Conservation (phyloP, 1,284 basidiomycete species). For the Sporisorium scitamineum region DNA sequence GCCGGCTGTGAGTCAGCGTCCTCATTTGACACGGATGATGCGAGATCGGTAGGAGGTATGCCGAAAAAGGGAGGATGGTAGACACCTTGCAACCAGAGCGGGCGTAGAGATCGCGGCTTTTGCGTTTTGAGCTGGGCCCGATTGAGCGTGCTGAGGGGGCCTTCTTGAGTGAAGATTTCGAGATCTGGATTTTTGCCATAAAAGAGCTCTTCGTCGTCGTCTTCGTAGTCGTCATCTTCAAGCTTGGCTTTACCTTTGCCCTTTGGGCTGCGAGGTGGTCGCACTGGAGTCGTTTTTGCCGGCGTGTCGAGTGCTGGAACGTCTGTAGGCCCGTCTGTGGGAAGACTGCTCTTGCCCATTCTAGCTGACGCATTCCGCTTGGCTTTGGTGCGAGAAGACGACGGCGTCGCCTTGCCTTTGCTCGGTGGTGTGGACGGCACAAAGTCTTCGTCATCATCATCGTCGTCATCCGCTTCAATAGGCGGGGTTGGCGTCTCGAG, state of each 20-base stretch:
- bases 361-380: not conserved
- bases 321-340: not conserved
- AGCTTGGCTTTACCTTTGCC: slow-evolving; percentile 19
- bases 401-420: not conserved
- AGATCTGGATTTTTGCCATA: slow-evolving; percentile 21
- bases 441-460: not conserved
- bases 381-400: not conserved
- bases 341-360: not conserved
- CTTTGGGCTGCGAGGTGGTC: slow-evolving; percentile 1
- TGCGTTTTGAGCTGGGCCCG: slow-evolving; percentile 18
- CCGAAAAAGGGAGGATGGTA: slow-evolving; percentile 31
- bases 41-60: slow-evolving; percentile 7
- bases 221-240: slow-evolving; percentile 10
- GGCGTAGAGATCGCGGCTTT: slow-evolving; percentile 25
- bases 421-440: not conserved
- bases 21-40: not conserved
- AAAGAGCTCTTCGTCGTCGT: slow-evolving; percentile 8
- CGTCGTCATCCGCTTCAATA: not conserved
- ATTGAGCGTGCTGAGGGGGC: slow-evolving; percentile 14
- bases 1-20: slow-evolving; percentile 10
- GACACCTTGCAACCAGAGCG: slow-evolving; percentile 32
- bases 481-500: not conserved
- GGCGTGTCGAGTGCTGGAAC: not conserved
- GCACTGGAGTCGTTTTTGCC: not conserved
- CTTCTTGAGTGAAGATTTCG: slow-evolving; percentile 21